Evolutionary conservation across 257 asterid genomes (phyloP), one percentile per base, ranked within the genome.

Genomic region (Gentiana macrophylla): DNA sequence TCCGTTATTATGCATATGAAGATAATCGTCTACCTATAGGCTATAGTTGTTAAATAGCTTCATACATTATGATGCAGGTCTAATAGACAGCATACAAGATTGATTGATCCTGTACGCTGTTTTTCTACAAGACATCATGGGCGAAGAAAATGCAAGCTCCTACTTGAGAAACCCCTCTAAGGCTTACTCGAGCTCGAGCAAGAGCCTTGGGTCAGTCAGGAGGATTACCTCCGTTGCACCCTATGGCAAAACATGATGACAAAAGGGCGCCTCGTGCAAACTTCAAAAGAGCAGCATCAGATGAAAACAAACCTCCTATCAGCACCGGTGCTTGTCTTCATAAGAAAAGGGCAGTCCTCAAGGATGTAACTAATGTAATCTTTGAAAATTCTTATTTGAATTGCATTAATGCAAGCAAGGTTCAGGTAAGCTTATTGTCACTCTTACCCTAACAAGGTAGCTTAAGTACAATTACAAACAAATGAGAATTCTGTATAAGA

Each of bases 141-240:
- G 68, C 55, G 72, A 74, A 55, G 89, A 82, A 76, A 87, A 75
- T 64, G 67, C 72, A 58, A 35, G 62, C n/a, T 70, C 84, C 66
- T 72, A 52, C 57, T 79, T 49, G 66, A 62, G 59, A 77, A 53
- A 60, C 67, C 86, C 43, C 65, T 57, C 61, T 71, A 71, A 79
- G 94, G 63, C 66, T 84, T 69, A 91, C 98, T 53, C 72, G 95
- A 73, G 79, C 97, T 55, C 77, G 90, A 64, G 84, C 95, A 47
- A 87, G 80, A 80, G 64, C 77, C 57, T 53, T 83, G 46, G 78
- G 83, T 60, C 54, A 77, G 37, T 72, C 84, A 65, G 76, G 68
- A 66, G 88, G 79, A 62, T 75, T 84, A 69, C 98, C 93, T 8
- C 95, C 95, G 36, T 62, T 77, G 49, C 49, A 80, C 53, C 96